Base-by-base conservation (phyloP, 2,329 filamentous ascomycete species). In the Emergomyces orientalis region DNA sequence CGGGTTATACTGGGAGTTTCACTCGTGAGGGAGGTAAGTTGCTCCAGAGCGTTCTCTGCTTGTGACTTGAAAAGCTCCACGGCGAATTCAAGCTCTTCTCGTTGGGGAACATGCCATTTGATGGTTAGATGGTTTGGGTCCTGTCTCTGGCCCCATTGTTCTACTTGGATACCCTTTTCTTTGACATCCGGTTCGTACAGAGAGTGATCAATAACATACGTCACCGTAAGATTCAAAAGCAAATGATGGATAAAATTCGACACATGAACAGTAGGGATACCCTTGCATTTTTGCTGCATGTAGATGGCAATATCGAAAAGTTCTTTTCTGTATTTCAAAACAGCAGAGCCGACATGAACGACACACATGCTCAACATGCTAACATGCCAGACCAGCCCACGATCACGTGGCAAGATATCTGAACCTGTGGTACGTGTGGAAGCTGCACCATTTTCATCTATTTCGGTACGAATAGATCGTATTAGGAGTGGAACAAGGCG, bases 231-330 rank as follows among this genome's bases (percentile, higher is more conserved):
- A 74, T 97, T 97, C 66, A 99, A 86, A 17, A 99, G 82, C 45
- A 99, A 82, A 74, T 99, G 95, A 75, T 99, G 94, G 63, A 97
- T 92, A 74, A 92, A 97, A 77, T 99, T 99, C 64, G 93, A 97
- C 49, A 97, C 88, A 75, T 99, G 91, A 55, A 97, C 91, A 1
- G 94, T 96, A 0, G 94, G 91, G 64, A 97, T 87, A 27, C 94
- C 94, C 69, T 90, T 88, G 76, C 94, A 99, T 71, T 91, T 93
- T 69, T 94, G 86, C 74, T 99, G 94, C 93, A 99, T 97, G 77
- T 93, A 97, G 62, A 89, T 82, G 14, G 93, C 91, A 73, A 99
- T 93, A 65, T 91, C 89, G 67, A 96, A 90, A 1, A 99, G 84
- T 59, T 97, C 89, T 59, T 90, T 81, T 75, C 91, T 91, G 80